Base-by-base conservation (phyloP, 2,329 filamentous ascomycete genomes). In the Leptodontidium sp. region DNA sequence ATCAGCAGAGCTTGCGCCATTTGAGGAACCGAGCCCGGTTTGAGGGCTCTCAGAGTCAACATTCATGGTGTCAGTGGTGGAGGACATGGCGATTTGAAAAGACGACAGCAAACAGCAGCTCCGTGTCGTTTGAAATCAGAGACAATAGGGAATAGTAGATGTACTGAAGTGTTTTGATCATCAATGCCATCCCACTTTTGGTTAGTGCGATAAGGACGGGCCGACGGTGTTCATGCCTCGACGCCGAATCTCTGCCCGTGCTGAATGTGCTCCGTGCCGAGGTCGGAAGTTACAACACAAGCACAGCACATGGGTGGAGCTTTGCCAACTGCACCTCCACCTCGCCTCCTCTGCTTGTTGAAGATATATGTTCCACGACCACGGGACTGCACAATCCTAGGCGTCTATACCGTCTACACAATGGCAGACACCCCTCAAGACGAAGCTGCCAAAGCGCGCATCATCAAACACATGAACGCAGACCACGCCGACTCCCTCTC, bases 391-490 rank as follows among this genome's bases (percentile, higher is more conserved):
- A 40, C 1, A 40, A 40, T 8, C 2, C 11, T 40, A 4, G 38
- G 11, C 38, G 4, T 8, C 21, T 12, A 2, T 4, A 15, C 12
- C 47, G 1, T n/a, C 50, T 24, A 63, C 65, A 62, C n/a, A 55
- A 73, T 73, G 70, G 66, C 66, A 49, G 66, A 71, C 35, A 53
- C 65, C 35, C 35, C 72, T 32, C 76, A 75, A 73, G 84, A 86
- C 65, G 81, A 80, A 49, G 84, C 82, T 0, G 80, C 83, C 68
- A 88, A 88, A 77, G 75, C 83, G 68, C 88, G 90, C 68, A 90
- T 93, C 79, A 87, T 95, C 77, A 84, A 84, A 43, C 94, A 98
- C 83, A 96, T 98, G 93, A 97, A 98, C 82, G 83, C 84, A 53
- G 91, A 95, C 80, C 95, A 97, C 81, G 83, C 85, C 63, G 86